phyloP scores from a whole-genome alignment of 1,284 basidiomycete species.

The Mycosarcoma mackinlayi region DNA sequence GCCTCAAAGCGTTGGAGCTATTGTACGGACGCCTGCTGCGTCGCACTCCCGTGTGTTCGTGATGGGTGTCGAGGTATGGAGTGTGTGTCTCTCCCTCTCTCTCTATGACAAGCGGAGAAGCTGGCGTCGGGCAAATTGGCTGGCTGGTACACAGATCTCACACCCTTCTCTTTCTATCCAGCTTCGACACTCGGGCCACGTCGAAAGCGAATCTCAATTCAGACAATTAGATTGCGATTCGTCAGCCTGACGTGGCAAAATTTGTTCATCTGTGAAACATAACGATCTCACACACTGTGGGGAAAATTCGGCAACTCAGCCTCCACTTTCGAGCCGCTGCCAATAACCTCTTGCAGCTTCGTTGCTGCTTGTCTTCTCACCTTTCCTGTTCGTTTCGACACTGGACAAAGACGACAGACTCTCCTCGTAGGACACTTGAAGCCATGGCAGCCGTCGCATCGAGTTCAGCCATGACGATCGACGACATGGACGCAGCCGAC shows the following conservation, averaged over 20 bases:
- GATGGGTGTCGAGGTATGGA: too few relatives aligned
- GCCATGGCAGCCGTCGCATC: slow-evolving; percentile 29
- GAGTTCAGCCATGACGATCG: slow-evolving; percentile 12
- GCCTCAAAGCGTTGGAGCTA: too few relatives aligned
- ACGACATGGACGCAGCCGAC: slow-evolving; percentile 37
- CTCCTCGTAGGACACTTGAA: not conserved
- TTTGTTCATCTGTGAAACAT: not conserved
- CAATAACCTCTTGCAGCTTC: too few relatives aligned
- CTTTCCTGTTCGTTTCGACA: too few relatives aligned
- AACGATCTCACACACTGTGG: not conserved
- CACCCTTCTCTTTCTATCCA: not conserved
- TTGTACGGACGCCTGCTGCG: too few relatives aligned
- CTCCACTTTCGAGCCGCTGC: slow-evolving; percentile 19
- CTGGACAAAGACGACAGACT: too few relatives aligned
- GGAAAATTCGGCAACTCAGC: slow-evolving; percentile 27
- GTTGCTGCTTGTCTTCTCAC: too few relatives aligned
- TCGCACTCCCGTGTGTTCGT: too few relatives aligned
- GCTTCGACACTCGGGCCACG: slow-evolving; percentile 11
- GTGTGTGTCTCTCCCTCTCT: too few relatives aligned
- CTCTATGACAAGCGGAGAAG: too few relatives aligned
- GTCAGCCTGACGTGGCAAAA: slow-evolving; percentile 10
- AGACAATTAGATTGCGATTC: not conserved
- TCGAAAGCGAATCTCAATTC: slow-evolving; percentile 10
- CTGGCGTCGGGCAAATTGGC: not conserved
- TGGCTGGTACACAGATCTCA: not conserved